These are phyloP conservation scores for Domatiomyces globalis DNA, from an alignment of 2,329 filamentous ascomycete species.

Conservation along the genomic window DNA sequence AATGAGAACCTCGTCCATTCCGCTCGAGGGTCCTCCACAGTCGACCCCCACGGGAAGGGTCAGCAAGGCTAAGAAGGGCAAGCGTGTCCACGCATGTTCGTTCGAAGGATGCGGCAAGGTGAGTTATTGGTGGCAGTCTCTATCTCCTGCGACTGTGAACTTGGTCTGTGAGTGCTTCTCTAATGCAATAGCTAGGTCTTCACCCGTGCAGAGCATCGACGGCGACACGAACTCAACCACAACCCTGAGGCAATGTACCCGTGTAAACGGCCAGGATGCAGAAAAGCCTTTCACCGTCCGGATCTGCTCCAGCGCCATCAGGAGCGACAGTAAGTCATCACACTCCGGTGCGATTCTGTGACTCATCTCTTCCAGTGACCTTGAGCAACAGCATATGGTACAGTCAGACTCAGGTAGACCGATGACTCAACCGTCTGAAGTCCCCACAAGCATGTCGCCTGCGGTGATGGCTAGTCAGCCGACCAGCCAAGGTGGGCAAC, in stretches of 20 bases:
- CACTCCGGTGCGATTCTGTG: not conserved
- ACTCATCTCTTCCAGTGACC: constrained; percentile 10
- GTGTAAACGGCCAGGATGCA: constrained; percentile 31
- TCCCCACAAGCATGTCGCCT: constrained; percentile 13
- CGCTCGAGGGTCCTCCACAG: constrained; percentile 23
- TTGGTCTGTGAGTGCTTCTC: not conserved
- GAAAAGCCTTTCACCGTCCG: constrained; percentile 34
- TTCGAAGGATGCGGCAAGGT: constrained; percentile 36
- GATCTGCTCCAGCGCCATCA: constrained; percentile 36
- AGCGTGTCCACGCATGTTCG: constrained; percentile 36
- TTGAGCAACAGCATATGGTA: constrained; percentile 8
- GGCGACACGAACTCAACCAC: constrained; percentile 38
- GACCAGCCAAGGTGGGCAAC: constrained; percentile 9
- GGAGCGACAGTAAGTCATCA: constrained; percentile 34
- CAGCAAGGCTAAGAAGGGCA: constrained; percentile 40
- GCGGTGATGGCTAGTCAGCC: constrained; percentile 11
- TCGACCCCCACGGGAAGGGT: constrained; percentile 38
- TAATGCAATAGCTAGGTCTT: constrained; percentile 28
- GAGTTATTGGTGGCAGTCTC: constrained; percentile 8
- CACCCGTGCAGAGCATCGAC: constrained; percentile 36
- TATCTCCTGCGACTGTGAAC: not conserved
- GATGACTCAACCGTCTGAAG: constrained; percentile 11
- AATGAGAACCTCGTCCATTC: constrained; percentile 18
- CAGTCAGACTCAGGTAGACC: constrained; percentile 7
- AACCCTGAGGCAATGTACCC: constrained; percentile 33